Percentiles rank a stretch among this genome's conserved stretches.
Evolutionary conservation across 2,329 filamentous ascomycete genomes (phyloP).

Genomic region (Rhinocladiella mackenziei): DNA sequence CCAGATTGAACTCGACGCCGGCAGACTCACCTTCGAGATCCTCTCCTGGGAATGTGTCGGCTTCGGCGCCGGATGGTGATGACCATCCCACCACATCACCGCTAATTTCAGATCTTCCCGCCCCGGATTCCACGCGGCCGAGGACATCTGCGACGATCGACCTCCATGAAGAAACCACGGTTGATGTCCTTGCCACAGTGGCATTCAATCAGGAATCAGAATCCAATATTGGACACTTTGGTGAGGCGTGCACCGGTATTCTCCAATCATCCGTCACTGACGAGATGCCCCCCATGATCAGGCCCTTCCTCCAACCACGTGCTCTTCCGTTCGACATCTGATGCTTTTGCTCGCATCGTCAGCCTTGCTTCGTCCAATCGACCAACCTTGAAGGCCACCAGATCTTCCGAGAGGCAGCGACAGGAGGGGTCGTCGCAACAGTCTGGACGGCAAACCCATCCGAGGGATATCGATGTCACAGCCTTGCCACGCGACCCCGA

Average conservation of each 20-base stretch:
- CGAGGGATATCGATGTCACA: not conserved
- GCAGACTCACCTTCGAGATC: not conserved
- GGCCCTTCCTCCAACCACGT: constrained; percentile 2
- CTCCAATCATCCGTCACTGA: no score
- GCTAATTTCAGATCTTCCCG: not conserved
- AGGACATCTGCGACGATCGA: not conserved
- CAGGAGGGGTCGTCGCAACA: no score
- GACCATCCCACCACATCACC: not conserved
- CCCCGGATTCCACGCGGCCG: not conserved
- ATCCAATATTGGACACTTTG: constrained; percentile 1
- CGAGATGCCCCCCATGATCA: no score
- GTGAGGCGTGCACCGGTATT: no score
- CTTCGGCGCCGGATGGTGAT: not conserved
- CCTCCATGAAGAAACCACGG: not conserved
- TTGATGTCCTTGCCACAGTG: constrained; percentile 3
- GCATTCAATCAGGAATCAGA: constrained; percentile 2
- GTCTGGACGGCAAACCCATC: no score
- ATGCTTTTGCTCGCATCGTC: not conserved
- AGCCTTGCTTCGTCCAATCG: no score
- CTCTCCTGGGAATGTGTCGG: not conserved
- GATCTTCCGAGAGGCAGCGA: no score
- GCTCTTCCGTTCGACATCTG: not conserved
- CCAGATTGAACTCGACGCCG: not conserved
- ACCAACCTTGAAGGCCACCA: no score
- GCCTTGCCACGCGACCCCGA: not conserved